A percentile compares a stretch with the other conserved stretches of the same genome.
Conservation (phyloP, 768 basidiomycete species). For the Asterophora parasitica region DNA sequence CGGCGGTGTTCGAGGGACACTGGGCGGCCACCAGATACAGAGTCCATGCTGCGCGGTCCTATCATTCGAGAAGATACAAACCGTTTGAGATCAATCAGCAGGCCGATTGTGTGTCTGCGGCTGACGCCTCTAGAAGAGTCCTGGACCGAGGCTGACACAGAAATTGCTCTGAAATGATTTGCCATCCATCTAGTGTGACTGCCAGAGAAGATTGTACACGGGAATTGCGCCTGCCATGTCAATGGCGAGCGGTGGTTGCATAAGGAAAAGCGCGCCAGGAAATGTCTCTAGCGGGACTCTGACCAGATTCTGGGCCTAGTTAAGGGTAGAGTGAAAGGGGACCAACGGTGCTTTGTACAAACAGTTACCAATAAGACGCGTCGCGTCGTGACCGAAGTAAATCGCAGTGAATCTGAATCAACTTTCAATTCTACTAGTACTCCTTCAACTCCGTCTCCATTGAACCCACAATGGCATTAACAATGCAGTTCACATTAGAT, state of each 20-base stretch:
- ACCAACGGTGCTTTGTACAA: not conserved
- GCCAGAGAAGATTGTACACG: too few relatives aligned
- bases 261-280: too few relatives aligned
- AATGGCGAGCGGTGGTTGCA: too few relatives aligned
- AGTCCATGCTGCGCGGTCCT: slow-evolving; percentile 17
- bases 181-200: too few relatives aligned
- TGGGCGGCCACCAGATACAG: not conserved
- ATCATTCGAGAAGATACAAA: slow-evolving; percentile 5
- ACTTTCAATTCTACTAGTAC: too few relatives aligned
- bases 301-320: too few relatives aligned
- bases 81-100: not conserved
- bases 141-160: not conserved
- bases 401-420: not conserved
- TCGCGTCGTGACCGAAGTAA: not conserved
- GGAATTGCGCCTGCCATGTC: too few relatives aligned
- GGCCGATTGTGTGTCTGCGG: not conserved
- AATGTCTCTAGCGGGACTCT: too few relatives aligned
- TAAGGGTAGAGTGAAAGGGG: too few relatives aligned
- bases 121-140: not conserved
- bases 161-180: too few relatives aligned
- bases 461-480: slow-evolving; percentile 6
- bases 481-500: slow-evolving; percentile 69
- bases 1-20: slow-evolving; percentile 21
- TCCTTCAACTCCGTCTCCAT: not conserved
- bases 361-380: slow-evolving; percentile 3